Conservation (phyloP, 768 basidiomycete genomes). For the Pleurotus eryngii region DNA sequence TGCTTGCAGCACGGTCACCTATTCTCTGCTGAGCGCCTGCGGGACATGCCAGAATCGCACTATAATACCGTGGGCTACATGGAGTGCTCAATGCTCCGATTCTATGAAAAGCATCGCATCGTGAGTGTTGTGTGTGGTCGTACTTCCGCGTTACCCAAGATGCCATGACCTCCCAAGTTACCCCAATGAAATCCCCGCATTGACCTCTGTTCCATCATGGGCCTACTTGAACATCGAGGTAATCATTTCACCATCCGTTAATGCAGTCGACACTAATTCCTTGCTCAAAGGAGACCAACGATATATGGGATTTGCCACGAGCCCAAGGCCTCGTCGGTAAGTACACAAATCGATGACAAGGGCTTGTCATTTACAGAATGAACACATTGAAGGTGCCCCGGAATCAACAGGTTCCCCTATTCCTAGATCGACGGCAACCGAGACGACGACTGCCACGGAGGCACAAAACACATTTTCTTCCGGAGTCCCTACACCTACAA, state of each 20-base stretch:
- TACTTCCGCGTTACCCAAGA: too few relatives aligned
- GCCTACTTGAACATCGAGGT: conserved; percentile 52
- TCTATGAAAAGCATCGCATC: conserved; percentile 20
- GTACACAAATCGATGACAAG: not conserved
- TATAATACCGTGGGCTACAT: conserved; percentile 45
- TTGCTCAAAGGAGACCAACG: conserved; percentile 10
- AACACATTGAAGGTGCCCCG: conserved; percentile 9
- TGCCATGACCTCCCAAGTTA: conserved; percentile 28
- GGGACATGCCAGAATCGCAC: conserved; percentile 48
- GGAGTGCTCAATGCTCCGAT: conserved; percentile 45
- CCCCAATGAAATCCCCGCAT: conserved; percentile 43
- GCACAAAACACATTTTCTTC: conserved; percentile 14
- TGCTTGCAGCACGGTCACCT: conserved; percentile 55
- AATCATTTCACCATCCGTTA: conserved; percentile 22
- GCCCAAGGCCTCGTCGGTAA: conserved; percentile 22
- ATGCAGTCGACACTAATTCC: not conserved
- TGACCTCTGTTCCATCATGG: conserved; percentile 56
- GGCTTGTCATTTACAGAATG: not conserved
- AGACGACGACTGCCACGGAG: not conserved
- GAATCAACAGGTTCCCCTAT: conserved; percentile 9
- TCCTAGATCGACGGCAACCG: not conserved
- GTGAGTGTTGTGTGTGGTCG: not conserved
- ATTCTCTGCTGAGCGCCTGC: conserved; percentile 56
- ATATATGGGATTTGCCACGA: conserved; percentile 30
- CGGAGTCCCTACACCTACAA: conserved; percentile 7